phyloP scores from a whole-genome alignment of 1,284 basidiomycete species.

The Austroboletus olivaceoglutinosus region DNA sequence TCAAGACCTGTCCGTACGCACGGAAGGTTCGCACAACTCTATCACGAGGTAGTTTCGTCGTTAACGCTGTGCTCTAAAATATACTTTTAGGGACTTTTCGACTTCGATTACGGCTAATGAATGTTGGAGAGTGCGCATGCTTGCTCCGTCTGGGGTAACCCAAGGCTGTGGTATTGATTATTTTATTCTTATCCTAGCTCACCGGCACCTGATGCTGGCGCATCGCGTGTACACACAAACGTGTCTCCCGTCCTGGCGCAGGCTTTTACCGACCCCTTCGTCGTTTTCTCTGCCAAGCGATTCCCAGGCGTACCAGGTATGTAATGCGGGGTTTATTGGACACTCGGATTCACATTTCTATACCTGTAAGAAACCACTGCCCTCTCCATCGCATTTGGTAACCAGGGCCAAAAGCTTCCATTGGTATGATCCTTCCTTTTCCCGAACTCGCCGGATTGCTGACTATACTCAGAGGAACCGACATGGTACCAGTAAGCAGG shows the following conservation, averaged over 20 bases:
- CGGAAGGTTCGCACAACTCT: constrained; percentile 58
- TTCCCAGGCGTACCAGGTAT: constrained; percentile 90
- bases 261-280: constrained; percentile 82
- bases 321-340: constrained; percentile 28
- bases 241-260: constrained; percentile 77
- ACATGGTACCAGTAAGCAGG: constrained; percentile 56
- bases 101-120: constrained; percentile 78
- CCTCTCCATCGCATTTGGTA: constrained; percentile 86
- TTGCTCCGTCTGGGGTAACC: constrained; percentile 15
- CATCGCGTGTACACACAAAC: constrained; percentile 59
- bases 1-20: constrained; percentile 84
- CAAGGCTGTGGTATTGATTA: constrained; percentile 23
- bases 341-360: constrained; percentile 11
- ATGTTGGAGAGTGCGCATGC: constrained; percentile 72
- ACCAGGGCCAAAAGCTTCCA: constrained; percentile 88
- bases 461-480: constrained; percentile 58
- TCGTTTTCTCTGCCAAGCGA: constrained; percentile 89
- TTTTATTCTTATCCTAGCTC: constrained; percentile 44
- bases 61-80: constrained; percentile 21
- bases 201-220: constrained; percentile 69
- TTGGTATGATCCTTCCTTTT: constrained; percentile 51
- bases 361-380: constrained; percentile 71
- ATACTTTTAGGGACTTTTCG: constrained; percentile 62
- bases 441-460: constrained; percentile 25
- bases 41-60: constrained; percentile 26